Evolutionary conservation across 2,329 filamentous ascomycete species (phyloP).

Genomic region (Hymenoscyphus fraxineus): DNA sequence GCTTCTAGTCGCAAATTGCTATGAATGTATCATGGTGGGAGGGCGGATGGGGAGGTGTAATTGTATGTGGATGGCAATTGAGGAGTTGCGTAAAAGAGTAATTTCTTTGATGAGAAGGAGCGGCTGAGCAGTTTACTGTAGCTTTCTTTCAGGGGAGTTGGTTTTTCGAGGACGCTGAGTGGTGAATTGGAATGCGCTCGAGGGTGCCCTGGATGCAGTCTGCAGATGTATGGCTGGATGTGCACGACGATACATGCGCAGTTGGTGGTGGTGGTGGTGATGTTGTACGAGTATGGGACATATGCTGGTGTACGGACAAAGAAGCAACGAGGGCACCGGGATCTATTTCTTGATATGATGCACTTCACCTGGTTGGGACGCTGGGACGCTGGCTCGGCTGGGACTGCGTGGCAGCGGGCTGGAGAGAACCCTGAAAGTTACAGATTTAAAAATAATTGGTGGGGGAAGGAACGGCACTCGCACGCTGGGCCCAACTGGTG

Average conservation of each 20-base stretch:
- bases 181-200: not conserved
- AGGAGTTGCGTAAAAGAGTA: not conserved
- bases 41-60: constrained; percentile 13
- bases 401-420: not conserved
- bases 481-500: not conserved
- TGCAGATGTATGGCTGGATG: not conserved
- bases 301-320: too few relatives aligned
- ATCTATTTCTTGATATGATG: not conserved
- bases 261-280: not conserved
- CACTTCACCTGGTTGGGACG: too few relatives aligned
- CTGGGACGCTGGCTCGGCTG: too few relatives aligned
- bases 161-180: not conserved
- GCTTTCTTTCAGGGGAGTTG: not conserved
- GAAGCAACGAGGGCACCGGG: not conserved
- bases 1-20: constrained; percentile 26
- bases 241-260: not conserved
- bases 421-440: not conserved
- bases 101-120: not conserved
- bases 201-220: not conserved
- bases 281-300: not conserved
- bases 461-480: not conserved
- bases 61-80: constrained; percentile 12
- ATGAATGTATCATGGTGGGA: constrained; percentile 34
- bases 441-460: not conserved
- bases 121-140: not conserved